Percentiles rank a stretch among this genome's conserved stretches.
These are phyloP conservation scores for Antitrichia curtipendula DNA, from an alignment of 225 moss, liverwort and hornwort genomes.

Conservation along the genomic window DNA sequence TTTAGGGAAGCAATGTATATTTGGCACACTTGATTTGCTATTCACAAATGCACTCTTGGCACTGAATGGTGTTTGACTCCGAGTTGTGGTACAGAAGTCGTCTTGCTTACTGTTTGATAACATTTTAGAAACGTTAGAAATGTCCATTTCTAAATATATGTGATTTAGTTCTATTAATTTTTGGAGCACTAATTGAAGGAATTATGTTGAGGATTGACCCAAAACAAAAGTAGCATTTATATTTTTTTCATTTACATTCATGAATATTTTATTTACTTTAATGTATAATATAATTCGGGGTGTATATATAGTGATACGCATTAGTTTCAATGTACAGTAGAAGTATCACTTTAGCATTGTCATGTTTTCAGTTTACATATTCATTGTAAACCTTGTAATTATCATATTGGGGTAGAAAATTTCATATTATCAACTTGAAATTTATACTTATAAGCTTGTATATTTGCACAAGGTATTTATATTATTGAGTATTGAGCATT, in stretches of 20 bases:
- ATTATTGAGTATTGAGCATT: neutral
- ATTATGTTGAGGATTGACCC: neutral
- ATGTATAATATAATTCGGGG: neutral
- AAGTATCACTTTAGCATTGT: neutral
- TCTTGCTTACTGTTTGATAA: neutral
- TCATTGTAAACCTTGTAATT: neutral
- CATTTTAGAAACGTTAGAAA: neutral
- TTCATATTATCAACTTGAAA: neutral
- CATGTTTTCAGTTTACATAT: neutral
- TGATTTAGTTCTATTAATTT: neutral
- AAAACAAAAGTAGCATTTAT: neutral
- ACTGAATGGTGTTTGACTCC: neutral
- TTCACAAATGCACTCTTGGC: neutral
- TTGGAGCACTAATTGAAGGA: neutral
- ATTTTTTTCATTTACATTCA: neutral
- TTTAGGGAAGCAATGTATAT: neutral
- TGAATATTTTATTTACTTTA: neutral
- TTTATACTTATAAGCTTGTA: neutral
- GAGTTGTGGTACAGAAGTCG: neutral
- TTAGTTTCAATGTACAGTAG: neutral
- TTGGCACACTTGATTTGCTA: neutral
- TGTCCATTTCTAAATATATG: too few species aligned
- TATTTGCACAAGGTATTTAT: neutral
- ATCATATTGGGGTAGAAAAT: neutral
- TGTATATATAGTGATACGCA: neutral